Percentiles rank a stretch among this genome's conserved stretches.
Conservation (phyloP, 2,329 filamentous ascomycete species). For the Scedosporium apiospermum region DNA sequence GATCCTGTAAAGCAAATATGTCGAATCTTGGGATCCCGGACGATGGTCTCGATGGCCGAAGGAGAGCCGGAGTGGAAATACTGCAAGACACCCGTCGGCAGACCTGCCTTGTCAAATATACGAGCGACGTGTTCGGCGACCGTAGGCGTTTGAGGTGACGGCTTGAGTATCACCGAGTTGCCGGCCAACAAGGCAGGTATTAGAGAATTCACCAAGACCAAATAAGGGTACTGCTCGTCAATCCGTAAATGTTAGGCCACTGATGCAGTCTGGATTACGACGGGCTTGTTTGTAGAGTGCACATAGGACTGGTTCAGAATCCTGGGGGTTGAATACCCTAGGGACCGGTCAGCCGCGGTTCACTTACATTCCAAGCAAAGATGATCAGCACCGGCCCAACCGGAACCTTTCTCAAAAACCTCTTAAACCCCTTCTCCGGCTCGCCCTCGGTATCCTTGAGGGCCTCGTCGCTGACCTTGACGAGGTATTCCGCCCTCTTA, state of each 20-base stretch:
- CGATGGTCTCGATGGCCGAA: slow-evolving; percentile 64
- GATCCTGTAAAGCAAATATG: slow-evolving; percentile 92
- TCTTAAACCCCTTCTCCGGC: slow-evolving; percentile 76
- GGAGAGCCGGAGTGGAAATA: slow-evolving; percentile 85
- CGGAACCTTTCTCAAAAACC: slow-evolving; percentile 81
- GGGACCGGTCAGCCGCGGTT: neutral
- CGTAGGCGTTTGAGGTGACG: slow-evolving; percentile 88
- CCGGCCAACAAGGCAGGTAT: slow-evolving; percentile 85
- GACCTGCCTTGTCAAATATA: slow-evolving; percentile 69
- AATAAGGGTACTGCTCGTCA: slow-evolving; percentile 69
- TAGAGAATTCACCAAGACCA: slow-evolving; percentile 86
- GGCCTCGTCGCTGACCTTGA: slow-evolving; percentile 71
- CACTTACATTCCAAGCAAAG: slow-evolving; percentile 89
- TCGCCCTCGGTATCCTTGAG: slow-evolving; percentile 76
- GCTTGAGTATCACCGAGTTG: slow-evolving; percentile 88
- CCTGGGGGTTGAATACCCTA: no score
- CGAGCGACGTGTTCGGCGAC: slow-evolving; percentile 75
- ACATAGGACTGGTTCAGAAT: no score
- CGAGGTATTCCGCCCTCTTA: slow-evolving; percentile 74
- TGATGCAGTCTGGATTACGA: neutral
- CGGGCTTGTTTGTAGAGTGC: neutral
- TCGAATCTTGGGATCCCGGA: slow-evolving; percentile 66
- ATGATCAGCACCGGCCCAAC: slow-evolving; percentile 82
- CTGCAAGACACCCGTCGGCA: slow-evolving; percentile 77
- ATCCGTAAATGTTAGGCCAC: slow-evolving; percentile 4